Percentiles rank a stretch among this genome's conserved stretches.
Evolutionary conservation across 2,329 filamentous ascomycete species (phyloP).

Genomic region (Botryosphaeria dothidea): DNA sequence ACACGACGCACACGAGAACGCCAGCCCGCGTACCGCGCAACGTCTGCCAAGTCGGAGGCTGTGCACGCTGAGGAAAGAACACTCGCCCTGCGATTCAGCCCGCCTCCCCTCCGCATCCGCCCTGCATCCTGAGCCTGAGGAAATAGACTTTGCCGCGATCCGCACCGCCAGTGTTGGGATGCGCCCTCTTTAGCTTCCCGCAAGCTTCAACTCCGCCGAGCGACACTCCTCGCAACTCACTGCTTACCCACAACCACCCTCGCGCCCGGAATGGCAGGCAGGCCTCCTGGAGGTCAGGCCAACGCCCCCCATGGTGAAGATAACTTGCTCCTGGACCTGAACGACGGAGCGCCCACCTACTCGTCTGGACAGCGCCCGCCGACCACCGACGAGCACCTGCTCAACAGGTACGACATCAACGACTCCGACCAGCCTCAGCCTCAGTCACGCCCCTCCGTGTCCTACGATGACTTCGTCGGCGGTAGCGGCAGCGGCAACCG

Average conservation of each 20-base stretch:
- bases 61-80: constrained; percentile 7
- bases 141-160: neutral
- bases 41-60: constrained; percentile 18
- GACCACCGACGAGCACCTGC: constrained; percentile 78
- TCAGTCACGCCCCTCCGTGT: constrained; percentile 77
- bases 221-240: constrained; percentile 2
- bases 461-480: constrained; percentile 94
- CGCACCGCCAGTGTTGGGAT: constrained; percentile 1
- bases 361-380: constrained; percentile 73
- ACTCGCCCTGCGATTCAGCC: constrained; percentile 5
- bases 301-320: constrained; percentile 38
- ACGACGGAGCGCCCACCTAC: constrained; percentile 71
- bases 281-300: constrained; percentile 55
- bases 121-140: neutral
- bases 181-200: constrained; percentile 13
- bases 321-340: constrained; percentile 70
- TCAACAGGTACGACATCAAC: constrained; percentile 73
- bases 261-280: constrained; percentile 50
- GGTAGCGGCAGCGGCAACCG: constrained; percentile 48
- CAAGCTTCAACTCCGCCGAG: constrained; percentile 10
- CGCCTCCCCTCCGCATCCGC: constrained; percentile 3
- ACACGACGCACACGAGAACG: neutral
- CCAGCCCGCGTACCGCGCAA: constrained; percentile 15
- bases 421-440: constrained; percentile 62
- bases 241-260: neutral